phyloP scores from a whole-genome alignment of 345 rosid species.

The Reutealis trisperma region DNA sequence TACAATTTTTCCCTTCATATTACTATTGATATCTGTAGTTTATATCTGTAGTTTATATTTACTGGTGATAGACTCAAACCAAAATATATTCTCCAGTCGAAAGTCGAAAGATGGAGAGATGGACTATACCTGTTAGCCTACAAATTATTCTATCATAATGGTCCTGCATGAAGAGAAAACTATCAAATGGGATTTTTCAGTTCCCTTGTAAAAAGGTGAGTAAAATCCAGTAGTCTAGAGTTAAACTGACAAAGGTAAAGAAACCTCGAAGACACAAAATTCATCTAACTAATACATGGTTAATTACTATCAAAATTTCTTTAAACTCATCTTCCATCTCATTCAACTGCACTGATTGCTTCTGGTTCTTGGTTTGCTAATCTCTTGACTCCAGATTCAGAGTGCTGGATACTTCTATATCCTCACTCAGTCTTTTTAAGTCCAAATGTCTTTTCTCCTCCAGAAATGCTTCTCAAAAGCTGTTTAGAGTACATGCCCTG shows the following conservation, averaged over 20 bases:
- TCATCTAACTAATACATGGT: not conserved
- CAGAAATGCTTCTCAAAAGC: conserved; percentile 65
- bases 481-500: conserved; percentile 71
- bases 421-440: conserved; percentile 28
- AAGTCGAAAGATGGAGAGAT: no score
- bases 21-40: no score
- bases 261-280: not conserved
- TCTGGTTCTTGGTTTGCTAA: not conserved
- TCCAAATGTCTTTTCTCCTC: conserved; percentile 32
- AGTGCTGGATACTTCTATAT: not conserved
- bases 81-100: no score
- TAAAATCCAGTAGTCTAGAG: not conserved
- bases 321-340: not conserved
- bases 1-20: no score
- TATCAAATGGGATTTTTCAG: not conserved
- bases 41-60: no score
- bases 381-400: not conserved
- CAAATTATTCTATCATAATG: no score
- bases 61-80: no score
- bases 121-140: no score
- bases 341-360: not conserved
- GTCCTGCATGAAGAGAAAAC: not conserved
- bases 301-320: not conserved
- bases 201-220: not conserved
- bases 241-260: not conserved